Evolutionary conservation across 345 rosid species (phyloP).

Genomic region (Ceriops tagal): DNA sequence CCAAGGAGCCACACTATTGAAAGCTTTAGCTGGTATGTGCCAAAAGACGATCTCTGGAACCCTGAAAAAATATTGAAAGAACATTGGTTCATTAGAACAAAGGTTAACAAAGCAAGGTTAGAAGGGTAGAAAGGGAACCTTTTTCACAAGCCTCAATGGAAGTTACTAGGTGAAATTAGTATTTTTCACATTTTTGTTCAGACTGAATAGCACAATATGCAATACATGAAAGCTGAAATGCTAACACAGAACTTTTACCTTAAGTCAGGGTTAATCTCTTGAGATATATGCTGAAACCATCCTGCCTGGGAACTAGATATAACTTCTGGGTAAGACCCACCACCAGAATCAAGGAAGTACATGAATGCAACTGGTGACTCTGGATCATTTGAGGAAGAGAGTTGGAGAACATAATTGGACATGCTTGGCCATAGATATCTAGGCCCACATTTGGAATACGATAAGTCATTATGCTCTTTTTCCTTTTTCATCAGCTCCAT

Average conservation of each 20-base stretch:
- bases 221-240: neutral
- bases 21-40: slow-evolving; percentile 90
- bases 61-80: slow-evolving; percentile 26
- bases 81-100: neutral
- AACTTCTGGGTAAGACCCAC: slow-evolving; percentile 83
- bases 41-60: slow-evolving; percentile 84
- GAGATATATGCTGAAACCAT: slow-evolving; percentile 61
- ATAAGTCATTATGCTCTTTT: slow-evolving; percentile 38
- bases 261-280: slow-evolving; percentile 57
- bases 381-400: slow-evolving; percentile 40
- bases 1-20: slow-evolving; percentile 65
- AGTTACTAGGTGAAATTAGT: neutral
- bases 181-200: neutral
- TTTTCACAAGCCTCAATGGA: neutral
- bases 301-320: slow-evolving; percentile 69
- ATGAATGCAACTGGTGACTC: slow-evolving; percentile 39
- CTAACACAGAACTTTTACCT: slow-evolving; percentile 32
- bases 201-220: neutral
- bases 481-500: slow-evolving; percentile 58
- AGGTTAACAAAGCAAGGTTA: neutral
- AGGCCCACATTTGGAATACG: slow-evolving; percentile 55
- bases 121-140: neutral
- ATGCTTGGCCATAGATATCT: slow-evolving; percentile 75
- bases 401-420: slow-evolving; percentile 60
- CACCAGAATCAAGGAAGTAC: slow-evolving; percentile 91